Conservation (phyloP, 495 filamentous ascomycete species). For the Physcia stellaris region DNA sequence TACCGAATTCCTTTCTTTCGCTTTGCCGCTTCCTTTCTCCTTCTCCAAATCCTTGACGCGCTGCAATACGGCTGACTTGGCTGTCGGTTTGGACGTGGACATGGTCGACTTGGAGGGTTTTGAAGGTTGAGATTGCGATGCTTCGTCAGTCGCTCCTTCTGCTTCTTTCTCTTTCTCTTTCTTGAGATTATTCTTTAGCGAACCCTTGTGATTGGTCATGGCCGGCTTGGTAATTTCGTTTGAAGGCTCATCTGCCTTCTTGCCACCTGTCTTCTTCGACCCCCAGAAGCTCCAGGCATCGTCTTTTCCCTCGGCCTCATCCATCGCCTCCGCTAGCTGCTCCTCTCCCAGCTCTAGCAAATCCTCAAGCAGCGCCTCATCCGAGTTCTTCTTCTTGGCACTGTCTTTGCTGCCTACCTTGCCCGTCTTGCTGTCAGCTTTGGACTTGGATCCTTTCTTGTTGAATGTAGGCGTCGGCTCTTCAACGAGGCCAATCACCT, state of each 20-base stretch:
- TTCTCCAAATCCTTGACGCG: conserved; percentile 34
- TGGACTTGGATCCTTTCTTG: conserved; percentile 11
- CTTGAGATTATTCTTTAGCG: conserved; percentile 14
- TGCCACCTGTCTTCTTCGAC: conserved; percentile 41
- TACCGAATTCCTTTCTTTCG: conserved; percentile 12
- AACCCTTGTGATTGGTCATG: conserved; percentile 15
- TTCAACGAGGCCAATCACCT: conserved; percentile 9
- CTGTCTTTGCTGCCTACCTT: conserved; percentile 17
- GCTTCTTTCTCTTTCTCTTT: conserved; percentile 24
- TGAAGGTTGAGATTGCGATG: conserved; percentile 19
- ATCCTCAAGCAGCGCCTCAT: too few species aligned
- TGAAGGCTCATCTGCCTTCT: conserved; percentile 41
- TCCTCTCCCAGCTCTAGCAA: too few species aligned
- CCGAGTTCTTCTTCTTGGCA: conserved; percentile 14
- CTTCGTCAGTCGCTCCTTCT: conserved; percentile 25
- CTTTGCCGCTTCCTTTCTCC: conserved; percentile 25
- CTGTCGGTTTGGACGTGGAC: conserved; percentile 24
- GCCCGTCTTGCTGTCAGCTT: conserved; percentile 14
- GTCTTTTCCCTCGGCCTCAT: conserved; percentile 8
- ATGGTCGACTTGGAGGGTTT: conserved; percentile 26
- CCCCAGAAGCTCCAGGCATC: conserved; percentile 12
- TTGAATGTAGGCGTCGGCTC: conserved; percentile 9
- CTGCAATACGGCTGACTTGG: conserved; percentile 32
- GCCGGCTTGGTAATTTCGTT: conserved; percentile 29
- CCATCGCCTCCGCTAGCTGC: conserved; percentile 11